Evolutionary conservation across 2,329 filamentous ascomycete species (phyloP).

Genomic region (Metarhizium robertsii): DNA sequence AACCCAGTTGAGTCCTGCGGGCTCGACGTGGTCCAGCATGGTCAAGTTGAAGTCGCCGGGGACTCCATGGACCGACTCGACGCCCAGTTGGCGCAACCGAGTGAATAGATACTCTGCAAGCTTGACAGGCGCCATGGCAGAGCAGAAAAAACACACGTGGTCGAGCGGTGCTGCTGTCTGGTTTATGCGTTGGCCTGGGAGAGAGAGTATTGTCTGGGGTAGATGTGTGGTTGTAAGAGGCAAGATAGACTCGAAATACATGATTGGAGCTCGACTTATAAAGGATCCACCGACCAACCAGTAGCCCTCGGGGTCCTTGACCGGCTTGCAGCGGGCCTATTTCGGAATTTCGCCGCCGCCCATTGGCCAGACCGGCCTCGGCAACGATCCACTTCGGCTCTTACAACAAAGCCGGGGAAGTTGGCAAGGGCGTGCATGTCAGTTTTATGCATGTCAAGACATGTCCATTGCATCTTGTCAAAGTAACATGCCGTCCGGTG

Average conservation of each 20-base stretch:
- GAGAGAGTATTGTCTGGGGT: not conserved
- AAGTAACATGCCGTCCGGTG: too few relatives aligned
- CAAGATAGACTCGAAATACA: not conserved
- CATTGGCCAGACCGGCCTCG: not conserved
- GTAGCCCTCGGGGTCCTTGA: not conserved
- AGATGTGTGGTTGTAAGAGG: not conserved
- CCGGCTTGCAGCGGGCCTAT: slow-evolving; percentile 1
- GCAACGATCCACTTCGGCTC: not conserved
- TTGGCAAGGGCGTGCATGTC: too few relatives aligned
- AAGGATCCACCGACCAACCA: not conserved
- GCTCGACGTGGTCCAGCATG: slow-evolving; percentile 27
- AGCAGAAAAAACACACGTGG: not conserved
- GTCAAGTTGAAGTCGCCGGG: slow-evolving; percentile 32
- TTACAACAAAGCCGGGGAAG: not conserved
- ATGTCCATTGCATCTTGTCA: not conserved
- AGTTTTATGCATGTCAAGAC: too few relatives aligned
- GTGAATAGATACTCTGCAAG: slow-evolving; percentile 43
- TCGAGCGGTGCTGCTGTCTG: not conserved
- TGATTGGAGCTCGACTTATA: not conserved
- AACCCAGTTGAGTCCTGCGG: slow-evolving; percentile 30
- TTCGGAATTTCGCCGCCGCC: not conserved
- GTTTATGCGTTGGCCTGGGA: not conserved
- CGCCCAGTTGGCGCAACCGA: slow-evolving; percentile 47
- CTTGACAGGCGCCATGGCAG: slow-evolving; percentile 5
- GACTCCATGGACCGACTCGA: slow-evolving; percentile 45